Conservation (phyloP, 345 rosid species). For the Populus euphratica region DNA sequence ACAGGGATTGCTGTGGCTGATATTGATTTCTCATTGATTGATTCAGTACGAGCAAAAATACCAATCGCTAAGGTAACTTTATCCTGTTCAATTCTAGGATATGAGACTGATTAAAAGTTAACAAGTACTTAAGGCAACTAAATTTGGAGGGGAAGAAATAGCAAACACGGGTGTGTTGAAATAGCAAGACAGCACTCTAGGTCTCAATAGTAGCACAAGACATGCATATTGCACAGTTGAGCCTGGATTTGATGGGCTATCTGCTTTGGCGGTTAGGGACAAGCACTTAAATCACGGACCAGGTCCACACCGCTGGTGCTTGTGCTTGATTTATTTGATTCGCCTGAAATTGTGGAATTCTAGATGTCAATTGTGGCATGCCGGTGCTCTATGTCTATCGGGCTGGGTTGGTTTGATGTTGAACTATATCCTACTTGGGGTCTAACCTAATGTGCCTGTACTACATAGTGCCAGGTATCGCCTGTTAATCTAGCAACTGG, state of each 20-base stretch:
- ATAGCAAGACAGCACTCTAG: background rate
- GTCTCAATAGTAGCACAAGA: background rate
- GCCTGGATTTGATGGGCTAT: background rate
- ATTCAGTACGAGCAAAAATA: slow-evolving; percentile 75
- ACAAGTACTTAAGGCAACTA: background rate
- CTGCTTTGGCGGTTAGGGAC: background rate
- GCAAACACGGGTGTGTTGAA: background rate
- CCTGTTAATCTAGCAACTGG: background rate
- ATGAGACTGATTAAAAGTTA: background rate
- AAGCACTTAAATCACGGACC: background rate
- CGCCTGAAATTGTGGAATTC: background rate
- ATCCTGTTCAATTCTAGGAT: background rate
- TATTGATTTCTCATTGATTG: slow-evolving; percentile 72
- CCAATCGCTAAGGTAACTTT: slow-evolving; percentile 69
- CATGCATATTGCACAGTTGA: background rate
- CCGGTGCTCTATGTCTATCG: background rate
- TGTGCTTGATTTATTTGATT: background rate
- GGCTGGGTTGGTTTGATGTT: background rate
- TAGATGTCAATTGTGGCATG: background rate
- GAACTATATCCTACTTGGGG: background rate
- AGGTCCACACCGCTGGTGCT: background rate
- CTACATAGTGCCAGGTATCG: background rate
- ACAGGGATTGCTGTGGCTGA: slow-evolving; percentile 82
- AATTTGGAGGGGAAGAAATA: background rate
- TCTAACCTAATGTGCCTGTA: background rate